Base-by-base conservation (phyloP, 805 yeast species). In the Wickerhamomyces strasburgensis region DNA sequence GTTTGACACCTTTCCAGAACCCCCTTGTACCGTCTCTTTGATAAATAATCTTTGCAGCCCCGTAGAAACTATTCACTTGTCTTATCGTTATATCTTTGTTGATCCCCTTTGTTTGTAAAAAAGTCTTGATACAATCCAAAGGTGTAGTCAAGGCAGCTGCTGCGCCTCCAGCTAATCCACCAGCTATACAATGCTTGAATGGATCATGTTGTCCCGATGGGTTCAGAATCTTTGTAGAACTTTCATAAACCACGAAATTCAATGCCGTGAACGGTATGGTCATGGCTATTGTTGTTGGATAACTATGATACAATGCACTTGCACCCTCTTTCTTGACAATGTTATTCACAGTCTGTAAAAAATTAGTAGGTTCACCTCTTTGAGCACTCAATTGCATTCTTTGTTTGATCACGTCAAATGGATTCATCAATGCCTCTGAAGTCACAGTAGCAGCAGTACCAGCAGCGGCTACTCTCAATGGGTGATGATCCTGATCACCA, bases 91-190 rank as follows among this genome's bases (percentile, higher is more conserved):
- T 64, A 34, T 70, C 66, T 7, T 46, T 46, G 30, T 57, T 58
- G 26, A 61, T 52, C n/a, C 84, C 81, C 46, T 83, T 73, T 2
- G 96, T 89, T 60, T 90, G 98, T 48, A 90, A 63, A 15, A 86
- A 79, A 0, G 98, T 90, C 61, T 93, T 90, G 46, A 90, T 73
- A 51, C 94, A 90, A 59, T 90, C 98, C 47, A 90, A 67, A 2
- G 98, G 98, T 7, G 93, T 90, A 2, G 98, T 90, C 14, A 84
- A 60, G 1, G 96, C 98, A 10, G 97, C 96, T 14, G 98, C 96
- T 13, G 83, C 68, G 2, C 94, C 98, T 35, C 98, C 98, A 19
- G 97, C 93, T 14, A 88, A 63, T 40, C 94, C 95, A 47, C 98
- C 98, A 39, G 90, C 72, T 3, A 89, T 68, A 64, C 97, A 89